Conservation (phyloP, 306 rosid species). For the Medicago arabica region DNA sequence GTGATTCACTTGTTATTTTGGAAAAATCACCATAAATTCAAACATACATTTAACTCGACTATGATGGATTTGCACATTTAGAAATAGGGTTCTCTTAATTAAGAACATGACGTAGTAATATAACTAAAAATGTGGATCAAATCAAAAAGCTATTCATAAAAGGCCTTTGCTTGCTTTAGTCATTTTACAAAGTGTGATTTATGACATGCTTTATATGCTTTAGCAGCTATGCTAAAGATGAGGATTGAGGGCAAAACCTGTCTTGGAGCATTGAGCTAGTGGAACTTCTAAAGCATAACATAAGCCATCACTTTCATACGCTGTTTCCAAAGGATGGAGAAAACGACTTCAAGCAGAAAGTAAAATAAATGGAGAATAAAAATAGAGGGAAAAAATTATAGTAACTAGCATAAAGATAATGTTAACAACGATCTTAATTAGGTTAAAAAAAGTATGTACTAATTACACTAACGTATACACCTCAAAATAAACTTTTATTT, state of each 20-base stretch:
- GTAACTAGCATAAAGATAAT: neutral
- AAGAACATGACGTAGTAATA: neutral
- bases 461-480: too few relatives aligned
- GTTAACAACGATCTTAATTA: too few relatives aligned
- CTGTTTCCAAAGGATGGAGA: constrained; percentile 12
- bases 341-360: constrained; percentile 13
- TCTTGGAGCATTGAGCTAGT: constrained; percentile 17
- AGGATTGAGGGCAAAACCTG: neutral
- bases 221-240: neutral
- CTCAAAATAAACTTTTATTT: too few relatives aligned
- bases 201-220: neutral
- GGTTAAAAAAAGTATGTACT: too few relatives aligned
- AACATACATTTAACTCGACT: neutral
- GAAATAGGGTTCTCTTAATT: neutral
- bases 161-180: constrained; percentile 12
- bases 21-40: too few relatives aligned
- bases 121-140: constrained; percentile 11
- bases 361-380: neutral
- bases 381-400: neutral
- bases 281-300: neutral
- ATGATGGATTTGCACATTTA: neutral
- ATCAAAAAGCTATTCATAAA: neutral
- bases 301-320: constrained; percentile 26
- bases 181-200: constrained; percentile 23
- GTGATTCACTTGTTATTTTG: too few relatives aligned